Evolutionary conservation across 176 grass and related monocot genomes (phyloP).

Genomic region (Neostapfia colusana): DNA sequence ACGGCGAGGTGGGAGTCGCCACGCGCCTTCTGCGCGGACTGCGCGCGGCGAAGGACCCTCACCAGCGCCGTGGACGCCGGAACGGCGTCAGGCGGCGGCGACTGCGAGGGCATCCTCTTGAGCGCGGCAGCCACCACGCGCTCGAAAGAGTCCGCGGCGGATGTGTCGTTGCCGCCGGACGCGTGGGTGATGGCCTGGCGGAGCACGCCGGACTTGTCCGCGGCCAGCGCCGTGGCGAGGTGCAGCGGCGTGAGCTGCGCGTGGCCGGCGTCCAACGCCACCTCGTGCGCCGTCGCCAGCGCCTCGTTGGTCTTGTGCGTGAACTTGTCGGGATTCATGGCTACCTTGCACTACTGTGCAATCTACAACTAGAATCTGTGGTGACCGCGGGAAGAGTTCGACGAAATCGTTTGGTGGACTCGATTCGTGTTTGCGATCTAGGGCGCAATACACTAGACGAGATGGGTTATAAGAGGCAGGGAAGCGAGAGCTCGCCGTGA

Average conservation of each 20-base stretch:
- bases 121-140: constrained; percentile 49
- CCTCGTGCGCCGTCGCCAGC: constrained; percentile 61
- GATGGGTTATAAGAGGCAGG: constrained; percentile 20
- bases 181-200: neutral
- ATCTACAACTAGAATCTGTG: neutral
- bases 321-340: constrained; percentile 86
- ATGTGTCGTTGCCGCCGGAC: constrained; percentile 14
- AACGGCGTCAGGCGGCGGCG: constrained; percentile 55
- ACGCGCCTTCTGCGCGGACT: constrained; percentile 54
- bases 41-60: constrained; percentile 64
- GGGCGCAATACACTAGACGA: neutral
- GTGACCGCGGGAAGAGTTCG: neutral
- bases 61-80: constrained; percentile 66
- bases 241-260: constrained; percentile 4
- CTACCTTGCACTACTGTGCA: neutral
- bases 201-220: neutral
- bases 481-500: neutral
- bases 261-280: constrained; percentile 27
- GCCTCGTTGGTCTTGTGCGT: constrained; percentile 94
- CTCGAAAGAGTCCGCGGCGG: constrained; percentile 55
- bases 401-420: neutral
- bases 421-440: neutral
- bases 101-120: constrained; percentile 69
- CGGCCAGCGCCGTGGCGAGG: neutral
- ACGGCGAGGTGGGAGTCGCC: constrained; percentile 59